These are phyloP conservation scores for Talaromyces pinophilus DNA, from an alignment of 2,329 filamentous ascomycete species.

Conservation along the genomic window DNA sequence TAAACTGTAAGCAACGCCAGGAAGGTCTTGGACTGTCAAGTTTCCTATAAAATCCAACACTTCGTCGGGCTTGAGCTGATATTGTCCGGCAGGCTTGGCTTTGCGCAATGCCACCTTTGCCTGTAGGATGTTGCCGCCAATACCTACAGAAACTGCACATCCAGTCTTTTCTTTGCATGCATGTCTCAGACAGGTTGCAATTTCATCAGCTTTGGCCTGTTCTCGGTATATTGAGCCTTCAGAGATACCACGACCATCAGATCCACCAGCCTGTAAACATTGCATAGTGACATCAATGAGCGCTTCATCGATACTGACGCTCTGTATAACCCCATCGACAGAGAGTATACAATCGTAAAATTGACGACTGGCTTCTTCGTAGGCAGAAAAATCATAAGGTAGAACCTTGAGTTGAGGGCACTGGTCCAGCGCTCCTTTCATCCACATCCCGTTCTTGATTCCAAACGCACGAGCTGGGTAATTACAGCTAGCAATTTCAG, in stretches of 20 bases:
- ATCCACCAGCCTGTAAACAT: constrained; percentile 66
- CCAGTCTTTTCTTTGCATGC: constrained; percentile 73
- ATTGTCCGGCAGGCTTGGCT: constrained; percentile 92
- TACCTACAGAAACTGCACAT: constrained; percentile 88
- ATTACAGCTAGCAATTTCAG: constrained; percentile 97
- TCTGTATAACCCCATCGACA: constrained; percentile 82
- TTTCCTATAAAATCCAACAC: constrained; percentile 74
- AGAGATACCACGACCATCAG: constrained; percentile 63
- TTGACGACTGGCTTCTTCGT: constrained; percentile 82
- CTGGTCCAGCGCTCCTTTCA: constrained; percentile 81
- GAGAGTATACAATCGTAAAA: constrained; percentile 86
- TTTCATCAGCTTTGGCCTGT: constrained; percentile 72
- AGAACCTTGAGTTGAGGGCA: constrained; percentile 85
- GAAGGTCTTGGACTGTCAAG: constrained; percentile 76
- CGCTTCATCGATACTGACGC: constrained; percentile 95
- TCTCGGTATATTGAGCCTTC: constrained; percentile 75
- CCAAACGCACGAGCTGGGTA: constrained; percentile 85
- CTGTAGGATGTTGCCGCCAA: constrained; percentile 84
- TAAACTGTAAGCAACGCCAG: constrained; percentile 90
- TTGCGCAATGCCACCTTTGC: constrained; percentile 88
- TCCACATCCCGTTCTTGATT: constrained; percentile 99
- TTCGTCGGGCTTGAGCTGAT: constrained; percentile 80
- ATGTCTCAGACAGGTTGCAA: constrained; percentile 67
- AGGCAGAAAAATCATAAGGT: constrained; percentile 93
- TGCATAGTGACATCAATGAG: constrained; percentile 77